Evolutionary conservation across 208 protist species (phyloP).

Genomic region (Trichomonas vaginalis): DNA sequence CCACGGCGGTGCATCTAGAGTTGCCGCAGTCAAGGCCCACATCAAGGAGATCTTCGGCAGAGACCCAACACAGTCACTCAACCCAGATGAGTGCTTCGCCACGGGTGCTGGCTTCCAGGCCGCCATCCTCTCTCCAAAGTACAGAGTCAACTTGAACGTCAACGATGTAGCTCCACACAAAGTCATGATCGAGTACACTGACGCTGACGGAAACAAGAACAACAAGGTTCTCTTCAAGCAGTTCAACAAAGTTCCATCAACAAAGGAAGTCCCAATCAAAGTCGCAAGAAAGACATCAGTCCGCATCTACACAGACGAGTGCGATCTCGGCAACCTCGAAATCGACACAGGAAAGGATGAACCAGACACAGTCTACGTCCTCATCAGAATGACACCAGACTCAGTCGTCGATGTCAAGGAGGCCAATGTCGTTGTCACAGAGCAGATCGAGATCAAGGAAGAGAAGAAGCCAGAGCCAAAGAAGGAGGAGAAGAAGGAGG

Average conservation of each 20-base stretch:
- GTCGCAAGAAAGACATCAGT: neutral
- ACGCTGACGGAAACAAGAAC: neutral
- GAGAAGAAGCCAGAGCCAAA: neutral
- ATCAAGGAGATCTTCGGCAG: slow-evolving; percentile 18
- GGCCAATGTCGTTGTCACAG: neutral
- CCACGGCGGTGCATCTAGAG: slow-evolving; percentile 24
- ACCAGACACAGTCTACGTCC: neutral
- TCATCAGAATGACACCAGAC: neutral
- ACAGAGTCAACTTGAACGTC: neutral
- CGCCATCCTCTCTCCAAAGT: neutral
- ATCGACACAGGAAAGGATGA: neutral
- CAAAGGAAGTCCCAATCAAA: neutral
- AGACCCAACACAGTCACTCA: neutral
- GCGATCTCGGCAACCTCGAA: neutral
- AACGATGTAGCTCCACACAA: neutral
- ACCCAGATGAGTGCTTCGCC: neutral
- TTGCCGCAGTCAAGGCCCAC: slow-evolving; percentile 17
- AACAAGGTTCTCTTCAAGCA: neutral
- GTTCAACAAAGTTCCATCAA: neutral
- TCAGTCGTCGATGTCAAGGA: neutral
- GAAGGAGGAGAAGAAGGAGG: neutral
- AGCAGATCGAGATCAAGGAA: neutral
- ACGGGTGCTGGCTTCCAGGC: slow-evolving; percentile 8
- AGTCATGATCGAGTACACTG: neutral
- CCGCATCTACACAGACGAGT: neutral